These are phyloP conservation scores for Globomyces pollinis-pini DNA, from an alignment of 192 early-diverging fungal genomes.

Conservation along the genomic window DNA sequence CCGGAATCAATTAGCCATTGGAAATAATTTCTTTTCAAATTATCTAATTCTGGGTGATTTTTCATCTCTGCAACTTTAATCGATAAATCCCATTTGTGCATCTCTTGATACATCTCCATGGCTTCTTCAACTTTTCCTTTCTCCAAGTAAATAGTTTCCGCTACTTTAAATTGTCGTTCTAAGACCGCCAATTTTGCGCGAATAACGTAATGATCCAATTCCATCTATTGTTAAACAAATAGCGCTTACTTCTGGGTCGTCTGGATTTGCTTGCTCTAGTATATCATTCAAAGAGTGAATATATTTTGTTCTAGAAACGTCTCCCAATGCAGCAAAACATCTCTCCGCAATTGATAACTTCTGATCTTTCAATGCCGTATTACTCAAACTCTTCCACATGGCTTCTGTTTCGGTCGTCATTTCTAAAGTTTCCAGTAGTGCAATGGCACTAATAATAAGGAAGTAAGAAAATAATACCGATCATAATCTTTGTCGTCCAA, in stretches of 20 bases:
- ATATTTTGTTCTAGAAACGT: conserved; percentile 44
- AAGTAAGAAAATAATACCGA: too few relatives aligned
- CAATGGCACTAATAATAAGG: conserved; percentile 36
- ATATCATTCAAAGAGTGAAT: conserved; percentile 34
- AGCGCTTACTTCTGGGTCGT: conserved; percentile 11
- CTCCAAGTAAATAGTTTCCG: conserved; percentile 52
- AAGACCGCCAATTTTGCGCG: conserved; percentile 46
- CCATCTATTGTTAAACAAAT: conserved; percentile 5
- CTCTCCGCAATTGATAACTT: conserved; percentile 51
- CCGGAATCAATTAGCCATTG: conserved; percentile 58
- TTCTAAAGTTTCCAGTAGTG: conserved; percentile 53
- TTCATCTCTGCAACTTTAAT: conserved; percentile 59
- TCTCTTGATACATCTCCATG: conserved; percentile 62
- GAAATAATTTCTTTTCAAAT: conserved; percentile 52
- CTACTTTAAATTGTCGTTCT: conserved; percentile 56
- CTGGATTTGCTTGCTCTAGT: conserved; percentile 14
- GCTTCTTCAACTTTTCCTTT: conserved; percentile 58
- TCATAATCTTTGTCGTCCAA: conserved; percentile 61
- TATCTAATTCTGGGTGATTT: conserved; percentile 54
- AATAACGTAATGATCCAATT: conserved; percentile 29
- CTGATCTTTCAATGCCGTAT: conserved; percentile 45
- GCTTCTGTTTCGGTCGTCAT: conserved; percentile 56
- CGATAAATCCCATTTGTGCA: conserved; percentile 60
- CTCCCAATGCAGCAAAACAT: conserved; percentile 55
- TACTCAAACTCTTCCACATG: conserved; percentile 56